Base-by-base conservation (phyloP, 2,329 filamentous ascomycete species). In the Nemania abortiva region DNA sequence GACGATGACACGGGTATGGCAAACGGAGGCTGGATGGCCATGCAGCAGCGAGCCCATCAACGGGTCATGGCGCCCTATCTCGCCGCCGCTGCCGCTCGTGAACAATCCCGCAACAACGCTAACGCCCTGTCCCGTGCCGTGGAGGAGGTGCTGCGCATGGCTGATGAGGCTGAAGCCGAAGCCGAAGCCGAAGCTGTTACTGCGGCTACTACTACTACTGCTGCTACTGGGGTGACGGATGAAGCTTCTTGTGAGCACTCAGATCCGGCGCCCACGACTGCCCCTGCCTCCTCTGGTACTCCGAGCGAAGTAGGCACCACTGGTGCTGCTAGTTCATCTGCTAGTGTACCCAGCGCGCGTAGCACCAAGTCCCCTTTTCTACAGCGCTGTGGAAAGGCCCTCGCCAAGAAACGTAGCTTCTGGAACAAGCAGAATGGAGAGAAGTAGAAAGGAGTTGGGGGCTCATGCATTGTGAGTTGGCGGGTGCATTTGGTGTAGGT, bases 381-480 rank as follows among this genome's bases (percentile, higher is more conserved):
- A 27, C 42, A 58, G 34, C 68, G 64, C 37, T 68, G 60, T n/a
- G 34, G 68, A 0, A 67, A 53, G 45, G 68, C 18, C 9, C 56
- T 70, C 15, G 24, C 22, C 7, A 70, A 53, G 45, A 67, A 67
- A 27, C 59, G 60, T n/a, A 70, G 64, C 52, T 67, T 68, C 29
- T 70, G 68, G 67, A 70, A 39, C n/a, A 49, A 49, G n/a, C 1
- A 10, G 20, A 9, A 34, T 9, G n/a, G 45, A 22, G 45, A 18
- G 6, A 49, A 49, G 9, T 11, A 49, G 18, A 49, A 18, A n/a
- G 45, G 45, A 24, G 42, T n/a, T n/a, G 42, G 42, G 5, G 18
- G 18, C 3, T 47, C 15, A 5, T 34, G 31, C 9, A 4, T 34
- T 34, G 31, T 34, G 31, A 5, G 31, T 34, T 34, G 31, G 31